Evolutionary conservation across 2,329 filamentous ascomycete species (phyloP).

Genomic region (Cyphellophora europaea): DNA sequence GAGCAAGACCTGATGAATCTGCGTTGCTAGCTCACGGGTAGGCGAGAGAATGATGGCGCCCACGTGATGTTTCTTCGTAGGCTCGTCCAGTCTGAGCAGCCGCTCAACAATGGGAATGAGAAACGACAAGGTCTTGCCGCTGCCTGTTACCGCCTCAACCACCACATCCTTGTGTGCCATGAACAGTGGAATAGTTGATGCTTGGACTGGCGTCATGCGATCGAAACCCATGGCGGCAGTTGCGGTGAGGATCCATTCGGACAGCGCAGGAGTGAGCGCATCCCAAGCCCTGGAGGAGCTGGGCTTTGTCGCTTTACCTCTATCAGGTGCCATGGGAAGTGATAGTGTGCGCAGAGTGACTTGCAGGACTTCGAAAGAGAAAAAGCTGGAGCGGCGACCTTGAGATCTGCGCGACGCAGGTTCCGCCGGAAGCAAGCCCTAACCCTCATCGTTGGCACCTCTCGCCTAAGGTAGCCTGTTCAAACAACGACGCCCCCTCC

Average conservation of each 20-base stretch:
- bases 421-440: too few relatives aligned
- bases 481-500: too few relatives aligned
- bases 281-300: slow-evolving; percentile 52
- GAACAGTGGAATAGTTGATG: slow-evolving; percentile 80
- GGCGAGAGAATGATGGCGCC: slow-evolving; percentile 87
- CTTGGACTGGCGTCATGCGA: slow-evolving; percentile 90
- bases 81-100: slow-evolving; percentile 68
- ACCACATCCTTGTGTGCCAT: slow-evolving; percentile 87
- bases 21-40: slow-evolving; percentile 80
- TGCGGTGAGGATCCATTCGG: slow-evolving; percentile 79
- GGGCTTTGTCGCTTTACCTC: slow-evolving; percentile 39
- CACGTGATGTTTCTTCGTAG: slow-evolving; percentile 81
- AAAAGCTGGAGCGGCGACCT: too few relatives aligned
- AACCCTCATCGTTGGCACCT: too few relatives aligned
- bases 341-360: too few relatives aligned
- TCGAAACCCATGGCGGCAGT: slow-evolving; percentile 75
- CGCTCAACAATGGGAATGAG: slow-evolving; percentile 76
- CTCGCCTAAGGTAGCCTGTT: too few relatives aligned
- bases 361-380: too few relatives aligned
- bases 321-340: slow-evolving; percentile 18
- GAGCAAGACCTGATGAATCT: slow-evolving; percentile 75
- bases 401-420: too few relatives aligned
- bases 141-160: slow-evolving; percentile 85
- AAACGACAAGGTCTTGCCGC: slow-evolving; percentile 82
- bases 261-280: slow-evolving; percentile 58